Evolutionary conservation across 2,329 filamentous ascomycete genomes (phyloP).

Genomic region (Paecilomyces variotii): DNA sequence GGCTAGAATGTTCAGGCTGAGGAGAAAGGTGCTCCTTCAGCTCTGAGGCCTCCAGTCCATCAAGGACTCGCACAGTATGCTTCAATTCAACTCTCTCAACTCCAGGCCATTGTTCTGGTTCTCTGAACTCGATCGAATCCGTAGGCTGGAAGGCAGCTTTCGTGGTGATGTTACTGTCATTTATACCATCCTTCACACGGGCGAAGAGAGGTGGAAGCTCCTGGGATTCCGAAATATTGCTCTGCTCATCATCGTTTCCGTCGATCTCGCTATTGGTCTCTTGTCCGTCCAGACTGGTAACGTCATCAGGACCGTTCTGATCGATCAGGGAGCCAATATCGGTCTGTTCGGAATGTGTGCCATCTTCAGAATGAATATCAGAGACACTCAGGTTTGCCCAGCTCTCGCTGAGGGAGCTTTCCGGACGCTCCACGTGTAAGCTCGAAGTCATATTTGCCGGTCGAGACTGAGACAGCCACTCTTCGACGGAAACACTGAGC

Average conservation of each 20-base stretch:
- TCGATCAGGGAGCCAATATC: slow-evolving; percentile 37
- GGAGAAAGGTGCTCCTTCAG: slow-evolving; percentile 20
- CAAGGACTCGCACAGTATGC: slow-evolving; percentile 33
- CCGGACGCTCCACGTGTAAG: slow-evolving; percentile 15
- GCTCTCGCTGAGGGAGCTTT: slow-evolving; percentile 35
- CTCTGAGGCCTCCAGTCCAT: slow-evolving; percentile 19
- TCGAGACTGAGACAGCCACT: slow-evolving; percentile 34
- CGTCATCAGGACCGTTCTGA: slow-evolving; percentile 35
- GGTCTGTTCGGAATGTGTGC: slow-evolving; percentile 36
- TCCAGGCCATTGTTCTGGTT: slow-evolving; percentile 34
- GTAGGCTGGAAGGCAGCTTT: slow-evolving; percentile 23
- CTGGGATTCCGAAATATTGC: slow-evolving; percentile 20
- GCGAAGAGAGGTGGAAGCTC: slow-evolving; percentile 22
- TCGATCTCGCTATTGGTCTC: slow-evolving; percentile 30
- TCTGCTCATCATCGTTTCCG: slow-evolving; percentile 23
- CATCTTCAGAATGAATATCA: slow-evolving; percentile 38
- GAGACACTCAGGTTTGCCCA: slow-evolving; percentile 39
- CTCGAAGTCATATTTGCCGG: slow-evolving; percentile 35
- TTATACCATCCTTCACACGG: slow-evolving; percentile 18
- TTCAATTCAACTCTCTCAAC: slow-evolving; percentile 33
- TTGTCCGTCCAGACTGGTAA: slow-evolving; percentile 35
- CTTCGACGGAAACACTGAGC: slow-evolving; percentile 29
- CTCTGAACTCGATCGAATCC: slow-evolving; percentile 35
- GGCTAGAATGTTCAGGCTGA: slow-evolving; percentile 20
- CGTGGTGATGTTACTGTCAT: slow-evolving; percentile 29